These are phyloP conservation scores for Rosa hybrid DNA, from an alignment of 331 rosid genomes.

Conservation along the genomic window DNA sequence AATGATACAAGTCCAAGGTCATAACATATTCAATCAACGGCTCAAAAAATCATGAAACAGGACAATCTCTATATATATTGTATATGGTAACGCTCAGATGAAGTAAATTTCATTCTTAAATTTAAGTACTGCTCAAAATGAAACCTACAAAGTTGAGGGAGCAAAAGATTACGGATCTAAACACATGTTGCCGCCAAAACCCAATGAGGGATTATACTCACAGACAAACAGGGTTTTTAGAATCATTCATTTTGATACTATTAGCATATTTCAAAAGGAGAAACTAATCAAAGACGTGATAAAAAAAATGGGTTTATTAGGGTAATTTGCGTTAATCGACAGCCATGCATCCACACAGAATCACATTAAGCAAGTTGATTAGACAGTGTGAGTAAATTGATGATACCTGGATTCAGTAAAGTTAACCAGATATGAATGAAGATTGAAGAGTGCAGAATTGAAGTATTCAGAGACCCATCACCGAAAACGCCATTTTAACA, in stretches of 20 bases:
- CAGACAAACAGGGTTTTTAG: background rate
- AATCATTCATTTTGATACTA: background rate
- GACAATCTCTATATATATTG: background rate
- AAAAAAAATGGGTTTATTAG: no score
- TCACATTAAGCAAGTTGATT: background rate
- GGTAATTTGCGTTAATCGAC: no score
- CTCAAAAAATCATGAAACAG: background rate
- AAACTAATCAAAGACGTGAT: no score
- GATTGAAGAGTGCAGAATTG: background rate
- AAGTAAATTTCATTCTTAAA: background rate
- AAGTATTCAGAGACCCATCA: slow-evolving; percentile 2
- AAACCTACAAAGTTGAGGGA: background rate
- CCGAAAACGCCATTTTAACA: background rate
- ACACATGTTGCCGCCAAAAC: background rate
- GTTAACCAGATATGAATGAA: background rate
- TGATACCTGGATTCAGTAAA: background rate
- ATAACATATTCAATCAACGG: background rate
- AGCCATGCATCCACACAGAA: background rate
- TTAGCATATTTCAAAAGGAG: background rate
- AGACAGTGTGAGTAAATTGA: background rate
- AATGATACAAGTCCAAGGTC: background rate
- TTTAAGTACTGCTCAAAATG: background rate
- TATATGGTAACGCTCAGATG: background rate
- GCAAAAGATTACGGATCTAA: background rate
- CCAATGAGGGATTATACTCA: background rate